Evolutionary conservation across 2,329 filamentous ascomycete species (phyloP), one percentile per base, ranked within the genome.

Genomic region (Aschersonia sp.): DNA sequence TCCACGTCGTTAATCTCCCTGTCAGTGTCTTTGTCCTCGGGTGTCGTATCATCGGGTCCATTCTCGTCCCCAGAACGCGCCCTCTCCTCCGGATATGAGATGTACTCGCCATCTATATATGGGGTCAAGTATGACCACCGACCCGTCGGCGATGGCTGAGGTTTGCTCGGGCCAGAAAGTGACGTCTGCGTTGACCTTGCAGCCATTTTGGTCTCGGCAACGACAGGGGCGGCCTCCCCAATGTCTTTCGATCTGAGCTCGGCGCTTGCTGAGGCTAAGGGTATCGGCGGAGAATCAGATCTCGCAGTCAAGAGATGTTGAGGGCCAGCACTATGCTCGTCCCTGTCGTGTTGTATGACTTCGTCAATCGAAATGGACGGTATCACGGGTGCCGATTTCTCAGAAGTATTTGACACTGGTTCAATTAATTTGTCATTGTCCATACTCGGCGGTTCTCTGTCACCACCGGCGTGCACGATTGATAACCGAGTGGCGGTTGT

Each of bases 81-180:
- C 48, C 59, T 65, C 51, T 58, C 65, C 48, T 68, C 67, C 1
- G 68, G 68, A 43, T 70, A 69, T 2, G 58, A 52, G 30, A 63
- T 52, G 47, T 58, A 66, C 49, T 70, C 66, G 12, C 61, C 64
- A 31, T 63, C 59, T 5, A 71, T 49, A 45, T 68, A 70, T 4
- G 68, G 65, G 2, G 64, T 69, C 6, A 71, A 56, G 41, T 66
- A 53, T 28, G 64, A 56, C 62, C 65, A 70, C 29, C 61, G 59
- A 2, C 64, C 62, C 9, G 47, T 48, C 9, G 59, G 61, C 4
- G 53, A 50, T 45, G 60, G 61, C 38, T 64, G 61, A 31, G 59
- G 55, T 48, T 59, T 57, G 20, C 42, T 47, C 31, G 48, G 48
- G 2, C 48, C 44, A 43, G 40, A 40, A 45, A 51, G 51, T 3